Evolutionary conservation across 345 rosid species (phyloP), one percentile per base, ranked within the genome.

Genomic region (Salix arbutifolia): DNA sequence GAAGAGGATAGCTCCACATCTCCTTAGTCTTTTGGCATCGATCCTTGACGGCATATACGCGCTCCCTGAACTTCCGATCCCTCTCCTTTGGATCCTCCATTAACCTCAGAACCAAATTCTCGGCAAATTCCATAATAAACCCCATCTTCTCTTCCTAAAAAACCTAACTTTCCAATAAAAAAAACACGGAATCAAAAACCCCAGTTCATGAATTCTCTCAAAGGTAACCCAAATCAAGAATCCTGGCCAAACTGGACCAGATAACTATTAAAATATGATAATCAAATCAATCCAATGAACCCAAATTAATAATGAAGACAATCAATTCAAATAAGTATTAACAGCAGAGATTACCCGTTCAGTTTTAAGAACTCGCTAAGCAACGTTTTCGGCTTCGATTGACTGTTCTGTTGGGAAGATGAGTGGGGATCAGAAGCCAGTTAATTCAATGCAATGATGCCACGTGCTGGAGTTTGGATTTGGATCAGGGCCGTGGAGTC

Each of bases 31-130:
- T 96, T 42, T 82, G 82, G 85, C 98, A 94, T 74, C 89, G 86
- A 71, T 94, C 98, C 75, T 90, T 90, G 81, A 80, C 46, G 11
- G 85, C 70, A 76, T 96, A 96, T 31, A 96, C 33, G 42, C 85
- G 97, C 77, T 96, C 97, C 73, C 97, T 89, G 67, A 92, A 91
- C 62, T 86, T 91, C 79, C 81, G 78, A 68, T 92, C 99, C 89
- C 98, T 90, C 87, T 90, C 96, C 78, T 89, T 88, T 1, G 99
- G 99, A 74, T 96, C 95, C 86, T 96, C 98, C 99, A 92, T 96
- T 65, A 96, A 14, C 82, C 96, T 88, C 87, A 96, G 79, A 48
- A 94, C 72, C 87, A 96, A 65, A 80, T 94, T 85, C 92, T 94
- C 92, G 13, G 98, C 94, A n/a, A 94, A 96, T 67, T 96, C 99